phyloP scores from a whole-genome alignment of 2,329 filamentous ascomycete species.

The Colletotrichum graminicola region DNA sequence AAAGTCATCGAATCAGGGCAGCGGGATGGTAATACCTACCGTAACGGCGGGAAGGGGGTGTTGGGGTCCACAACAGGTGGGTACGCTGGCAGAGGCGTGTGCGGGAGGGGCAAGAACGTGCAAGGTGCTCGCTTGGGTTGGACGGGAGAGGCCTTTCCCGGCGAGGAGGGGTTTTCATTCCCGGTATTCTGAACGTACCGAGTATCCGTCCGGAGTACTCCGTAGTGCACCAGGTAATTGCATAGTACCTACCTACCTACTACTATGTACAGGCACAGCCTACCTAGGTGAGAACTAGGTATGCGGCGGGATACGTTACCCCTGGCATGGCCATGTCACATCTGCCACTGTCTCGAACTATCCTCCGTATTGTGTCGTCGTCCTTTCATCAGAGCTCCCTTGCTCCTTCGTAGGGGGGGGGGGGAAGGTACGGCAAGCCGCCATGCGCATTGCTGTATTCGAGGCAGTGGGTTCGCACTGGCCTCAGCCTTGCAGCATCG shows the following conservation, averaged over 20 bases:
- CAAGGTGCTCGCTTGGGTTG: not conserved
- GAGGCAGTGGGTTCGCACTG: constrained; percentile 1
- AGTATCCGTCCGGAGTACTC: too few species aligned
- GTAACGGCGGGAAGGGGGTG: constrained; percentile 4
- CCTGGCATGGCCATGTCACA: constrained; percentile 20
- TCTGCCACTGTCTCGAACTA: constrained; percentile 31
- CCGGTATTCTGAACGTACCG: not conserved
- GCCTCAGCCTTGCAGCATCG: constrained; percentile 1
- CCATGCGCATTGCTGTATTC: not conserved
- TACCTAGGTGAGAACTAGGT: not conserved
- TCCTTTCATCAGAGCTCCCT: constrained; percentile 37
- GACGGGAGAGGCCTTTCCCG: constrained; percentile 4
- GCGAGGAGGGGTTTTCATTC: not conserved
- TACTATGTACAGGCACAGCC: too few species aligned
- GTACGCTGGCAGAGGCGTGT: constrained; percentile 5
- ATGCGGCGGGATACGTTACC: not conserved
- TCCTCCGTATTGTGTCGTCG: constrained; percentile 10
- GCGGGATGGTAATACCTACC: constrained; percentile 15
- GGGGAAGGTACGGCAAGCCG: too few species aligned
- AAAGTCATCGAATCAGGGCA: constrained; percentile 30
- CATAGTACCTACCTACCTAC: too few species aligned
- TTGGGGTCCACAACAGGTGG: constrained; percentile 19
- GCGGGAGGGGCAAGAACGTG: constrained; percentile 16
- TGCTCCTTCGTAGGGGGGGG: not conserved
- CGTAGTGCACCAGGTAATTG: too few species aligned